Evolutionary conservation across 345 rosid genomes (phyloP), one percentile per base, ranked within the genome.

Genomic region (Lagerstroemia speciosa): DNA sequence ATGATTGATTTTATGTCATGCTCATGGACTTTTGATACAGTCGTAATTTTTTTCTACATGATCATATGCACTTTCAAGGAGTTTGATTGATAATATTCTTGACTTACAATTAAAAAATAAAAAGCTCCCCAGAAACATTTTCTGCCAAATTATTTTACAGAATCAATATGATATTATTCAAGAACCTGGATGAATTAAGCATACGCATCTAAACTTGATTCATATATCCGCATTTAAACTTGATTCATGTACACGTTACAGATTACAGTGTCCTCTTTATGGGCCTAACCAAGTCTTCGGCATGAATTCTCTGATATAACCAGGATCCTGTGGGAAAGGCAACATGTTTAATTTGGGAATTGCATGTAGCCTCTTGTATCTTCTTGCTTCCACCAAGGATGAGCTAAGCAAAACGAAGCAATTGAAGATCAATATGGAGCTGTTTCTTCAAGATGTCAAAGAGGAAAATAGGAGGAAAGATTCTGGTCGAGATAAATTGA

Each of bases 381-480:
- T 88, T n/a, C 63, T 88, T 53, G 84, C 80, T 31, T 78, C 82
- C 0, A 76, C 85, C 70, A 85, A 80, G 72, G 79, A 73, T 40
- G 97, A 90, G 73, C 84, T 85, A 40, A 66, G 76, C 71, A 86
- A 79, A 72, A 73, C 84, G 63, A 30, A 48, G 19, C 82, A 83
- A 60, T 62, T 80, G 74, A 71, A 83, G 30, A 77, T 55, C 72
- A 83, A 86, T 66, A 75, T 86, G 80, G 87, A 82, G 53, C 72
- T 64, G 41, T 70, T 86, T 72, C 82, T 90, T 33, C 74, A 75
- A 55, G 73, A 67, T 26, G 76, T 62, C 3, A n/a, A n/a, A n/a
- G 69, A 76, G 55, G 86, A 79, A 20, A 52, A 72, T 52, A 66
- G 45, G 31, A 64, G 37, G 72, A 73, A 72, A 58, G 74, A 72